Evolutionary conservation across 306 rosid species (phyloP).

Genomic region (Cicer judaicum): DNA sequence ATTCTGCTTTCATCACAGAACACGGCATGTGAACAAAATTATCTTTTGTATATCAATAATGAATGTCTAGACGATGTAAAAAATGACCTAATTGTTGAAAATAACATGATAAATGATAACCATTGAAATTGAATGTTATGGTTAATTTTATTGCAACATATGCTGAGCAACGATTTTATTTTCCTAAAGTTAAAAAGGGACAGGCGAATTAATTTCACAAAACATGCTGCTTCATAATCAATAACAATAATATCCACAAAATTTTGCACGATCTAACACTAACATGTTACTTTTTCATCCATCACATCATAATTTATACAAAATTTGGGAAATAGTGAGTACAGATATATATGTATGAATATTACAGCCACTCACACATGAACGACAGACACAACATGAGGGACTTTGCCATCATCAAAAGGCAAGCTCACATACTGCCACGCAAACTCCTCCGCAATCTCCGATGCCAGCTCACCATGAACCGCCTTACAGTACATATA

Average conservation of each 20-base stretch:
- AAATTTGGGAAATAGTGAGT: background rate
- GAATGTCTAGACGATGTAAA: too few species aligned
- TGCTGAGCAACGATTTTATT: too few species aligned
- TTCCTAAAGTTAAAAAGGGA: too few species aligned
- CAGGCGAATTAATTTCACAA: background rate
- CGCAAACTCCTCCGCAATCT: constrained; percentile 63
- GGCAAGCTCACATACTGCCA: constrained; percentile 66
- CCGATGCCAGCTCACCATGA: constrained; percentile 54
- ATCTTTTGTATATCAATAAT: too few species aligned
- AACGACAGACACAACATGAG: constrained; percentile 72
- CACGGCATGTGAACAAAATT: background rate
- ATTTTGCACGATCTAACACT: background rate
- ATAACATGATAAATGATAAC: too few species aligned
- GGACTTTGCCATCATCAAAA: constrained; percentile 70
- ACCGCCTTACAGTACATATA: constrained; percentile 59
- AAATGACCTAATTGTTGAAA: too few species aligned
- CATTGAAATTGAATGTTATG: too few species aligned
- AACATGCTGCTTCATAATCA: background rate
- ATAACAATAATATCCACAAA: background rate
- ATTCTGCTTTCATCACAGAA: background rate
- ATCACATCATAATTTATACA: background rate
- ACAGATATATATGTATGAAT: background rate
- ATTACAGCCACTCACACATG: constrained; percentile 18
- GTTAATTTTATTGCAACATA: too few species aligned
- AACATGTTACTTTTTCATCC: background rate